phyloP scores from a whole-genome alignment of 495 filamentous ascomycete species.

The Aspergillus biplanus region DNA sequence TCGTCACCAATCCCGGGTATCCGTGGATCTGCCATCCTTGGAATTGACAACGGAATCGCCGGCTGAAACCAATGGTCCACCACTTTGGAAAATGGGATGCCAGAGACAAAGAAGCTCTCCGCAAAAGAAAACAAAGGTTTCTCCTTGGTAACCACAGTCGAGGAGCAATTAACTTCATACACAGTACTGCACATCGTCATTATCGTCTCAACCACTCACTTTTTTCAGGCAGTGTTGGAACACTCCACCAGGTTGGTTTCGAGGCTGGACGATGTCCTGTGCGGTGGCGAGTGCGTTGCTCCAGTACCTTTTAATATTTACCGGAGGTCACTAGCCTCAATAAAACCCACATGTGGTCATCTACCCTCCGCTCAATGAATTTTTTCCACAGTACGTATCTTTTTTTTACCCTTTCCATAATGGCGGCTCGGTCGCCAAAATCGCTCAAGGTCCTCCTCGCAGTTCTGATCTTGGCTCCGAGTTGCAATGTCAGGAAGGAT shows the following conservation, averaged over 20 bases:
- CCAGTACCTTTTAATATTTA: background rate
- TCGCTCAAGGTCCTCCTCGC: too few relatives aligned
- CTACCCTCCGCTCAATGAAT: too few relatives aligned
- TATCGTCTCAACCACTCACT: background rate
- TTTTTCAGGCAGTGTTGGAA: background rate
- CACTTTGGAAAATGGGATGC: background rate
- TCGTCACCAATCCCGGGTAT: background rate
- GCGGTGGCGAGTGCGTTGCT: slow-evolving; percentile 26
- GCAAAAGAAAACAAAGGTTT: background rate
- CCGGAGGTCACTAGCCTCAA: background rate
- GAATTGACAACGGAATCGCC: slow-evolving; percentile 19
- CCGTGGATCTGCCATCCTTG: slow-evolving; percentile 23
- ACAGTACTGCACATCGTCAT: slow-evolving; percentile 10
- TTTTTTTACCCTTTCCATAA: too few relatives aligned
- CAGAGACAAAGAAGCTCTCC: background rate
- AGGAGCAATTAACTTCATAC: slow-evolving; percentile 21
- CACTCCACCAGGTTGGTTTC: slow-evolving; percentile 17
- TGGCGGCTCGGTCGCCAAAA: too few relatives aligned
- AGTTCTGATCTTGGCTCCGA: background rate
- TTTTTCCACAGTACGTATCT: too few relatives aligned
- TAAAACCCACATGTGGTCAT: background rate
- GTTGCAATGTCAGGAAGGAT: background rate
- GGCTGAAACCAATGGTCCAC: slow-evolving; percentile 23
- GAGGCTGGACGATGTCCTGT: slow-evolving; percentile 25
- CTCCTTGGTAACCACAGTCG: background rate